Evolutionary conservation across 495 filamentous ascomycete genomes (phyloP), one percentile per base, ranked within the genome.

Genomic region (Bombardia bombarda): DNA sequence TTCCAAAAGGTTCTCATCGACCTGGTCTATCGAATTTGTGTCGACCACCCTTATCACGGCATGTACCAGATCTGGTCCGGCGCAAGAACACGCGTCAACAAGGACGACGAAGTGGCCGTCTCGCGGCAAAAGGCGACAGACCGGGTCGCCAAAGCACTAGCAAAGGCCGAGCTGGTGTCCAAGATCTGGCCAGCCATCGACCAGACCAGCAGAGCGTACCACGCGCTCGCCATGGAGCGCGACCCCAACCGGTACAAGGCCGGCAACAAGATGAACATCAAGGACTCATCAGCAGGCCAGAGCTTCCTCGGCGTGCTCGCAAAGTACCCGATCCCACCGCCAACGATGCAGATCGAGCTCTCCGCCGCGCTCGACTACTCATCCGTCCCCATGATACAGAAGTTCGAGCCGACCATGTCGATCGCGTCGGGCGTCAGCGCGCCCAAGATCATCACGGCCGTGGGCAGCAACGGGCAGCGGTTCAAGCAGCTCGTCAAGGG

Each of bases 401-500:
- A 68, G 47, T 87, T 90, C 42, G 72, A 79, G 19, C 65, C 81
- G 1, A 71, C 75, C 18, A 87, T 96, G 63, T 74, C 78, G 4
- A 83, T 97, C 54, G 89, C 89, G n/a, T 83, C 79, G 4, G 92
- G 92, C 17, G 76, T 95, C 13, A 95, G 87, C 59, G 82, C 84
- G 8, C 92, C 92, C 1, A 99, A 97, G 60, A 86, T 95, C 42
- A 77, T 96, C 40, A 86, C 85, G 3, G 84, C 82, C 13, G 60
- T 85, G 32, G 86, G 78, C 2, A 82, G 72, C 21, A 75, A 95
- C 63, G 92, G 92, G 7, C 56, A 70, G 23, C 74, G 70, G 18
- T 95, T 83, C 62, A 95, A 88, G 64, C 87, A 95, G 60, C 69
- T 97, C 47, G 86, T 92, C 57, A 99, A 99, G 67, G 84, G 86